phyloP scores from a whole-genome alignment of 2,329 filamentous ascomycete species.

The Nigrospora sphaerica region DNA sequence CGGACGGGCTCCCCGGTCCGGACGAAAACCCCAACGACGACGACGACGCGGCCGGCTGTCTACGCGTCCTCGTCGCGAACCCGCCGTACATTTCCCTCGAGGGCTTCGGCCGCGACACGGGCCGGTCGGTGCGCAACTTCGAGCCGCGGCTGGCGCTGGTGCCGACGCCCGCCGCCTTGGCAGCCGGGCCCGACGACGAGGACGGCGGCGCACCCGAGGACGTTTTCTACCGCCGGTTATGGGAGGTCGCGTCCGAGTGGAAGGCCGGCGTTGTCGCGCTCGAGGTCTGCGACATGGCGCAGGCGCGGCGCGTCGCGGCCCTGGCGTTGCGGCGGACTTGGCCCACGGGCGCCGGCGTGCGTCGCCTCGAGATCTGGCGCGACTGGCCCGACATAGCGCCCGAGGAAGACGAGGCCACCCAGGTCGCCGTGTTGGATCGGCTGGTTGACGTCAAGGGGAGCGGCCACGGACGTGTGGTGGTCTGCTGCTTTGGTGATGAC shows the following conservation, averaged over 20 bases:
- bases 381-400: slow-evolving; percentile 50
- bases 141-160: slow-evolving; percentile 81
- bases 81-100: slow-evolving; percentile 78
- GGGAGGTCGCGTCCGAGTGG: slow-evolving; percentile 44
- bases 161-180: slow-evolving; percentile 20
- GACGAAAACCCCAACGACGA: neutral
- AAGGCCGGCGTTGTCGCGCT: slow-evolving; percentile 53
- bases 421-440: slow-evolving; percentile 13
- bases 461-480: slow-evolving; percentile 40
- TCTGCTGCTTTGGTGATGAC: neutral
- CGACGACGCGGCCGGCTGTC: neutral
- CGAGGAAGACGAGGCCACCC: slow-evolving; percentile 15
- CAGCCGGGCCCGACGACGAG: neutral
- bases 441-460: slow-evolving; percentile 34
- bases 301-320: slow-evolving; percentile 57
- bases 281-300: slow-evolving; percentile 64
- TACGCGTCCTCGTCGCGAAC: slow-evolving; percentile 76
- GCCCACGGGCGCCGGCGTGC: neutral
- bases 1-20: neutral
- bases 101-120: slow-evolving; percentile 56
- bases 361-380: slow-evolving; percentile 57
- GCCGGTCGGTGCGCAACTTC: slow-evolving; percentile 68
- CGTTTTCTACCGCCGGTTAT: slow-evolving; percentile 61
- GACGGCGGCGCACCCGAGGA: slow-evolving; percentile 28
- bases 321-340: slow-evolving; percentile 28